phyloP scores from a whole-genome alignment of 1,139 yeast genomes.

The Kodamaea anthophila region DNA sequence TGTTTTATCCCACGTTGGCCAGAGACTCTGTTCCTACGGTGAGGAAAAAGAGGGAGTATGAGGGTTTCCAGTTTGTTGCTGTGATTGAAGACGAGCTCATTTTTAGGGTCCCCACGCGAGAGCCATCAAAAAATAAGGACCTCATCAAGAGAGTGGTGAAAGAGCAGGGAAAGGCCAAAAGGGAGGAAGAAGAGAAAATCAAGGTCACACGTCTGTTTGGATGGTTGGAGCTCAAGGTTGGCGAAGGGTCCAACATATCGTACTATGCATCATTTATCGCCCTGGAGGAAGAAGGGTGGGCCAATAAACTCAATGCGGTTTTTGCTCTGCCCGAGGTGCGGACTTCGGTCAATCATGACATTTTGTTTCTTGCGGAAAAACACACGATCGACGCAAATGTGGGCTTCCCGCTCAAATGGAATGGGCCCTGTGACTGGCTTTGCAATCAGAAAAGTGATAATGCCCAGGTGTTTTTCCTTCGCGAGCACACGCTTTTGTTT shows the following conservation, averaged over 20 bases:
- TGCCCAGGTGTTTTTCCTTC: constrained; percentile 58
- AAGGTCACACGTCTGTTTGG: constrained; percentile 65
- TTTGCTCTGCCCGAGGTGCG: constrained; percentile 59
- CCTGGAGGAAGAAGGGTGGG: constrained; percentile 48
- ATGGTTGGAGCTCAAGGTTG: constrained; percentile 76
- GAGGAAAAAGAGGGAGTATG: constrained; percentile 49
- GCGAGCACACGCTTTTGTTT: constrained; percentile 77
- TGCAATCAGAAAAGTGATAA: constrained; percentile 49
- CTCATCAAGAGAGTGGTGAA: constrained; percentile 13
- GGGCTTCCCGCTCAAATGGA: constrained; percentile 76
- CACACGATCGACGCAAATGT: constrained; percentile 54
- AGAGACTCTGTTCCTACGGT: constrained; percentile 49
- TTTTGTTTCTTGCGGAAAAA: constrained; percentile 57
- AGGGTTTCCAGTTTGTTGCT: constrained; percentile 50
- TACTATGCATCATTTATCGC: constrained; percentile 50
- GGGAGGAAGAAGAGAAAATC: constrained; percentile 13
- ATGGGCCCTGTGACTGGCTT: constrained; percentile 66
- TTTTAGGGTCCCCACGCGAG: constrained; percentile 79
- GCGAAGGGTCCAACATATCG: constrained; percentile 45
- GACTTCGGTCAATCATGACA: constrained; percentile 85
- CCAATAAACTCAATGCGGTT: constrained; percentile 44
- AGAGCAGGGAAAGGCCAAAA: constrained; percentile 4
- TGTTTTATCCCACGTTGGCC: constrained; percentile 64
- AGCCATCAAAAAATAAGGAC: constrained; percentile 65
- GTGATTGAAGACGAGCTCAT: constrained; percentile 59